A percentile compares a stretch with the other conserved stretches of the same genome.
phyloP scores from a whole-genome alignment of 306 rosid genomes.

The Cicer pinnatifidum region DNA sequence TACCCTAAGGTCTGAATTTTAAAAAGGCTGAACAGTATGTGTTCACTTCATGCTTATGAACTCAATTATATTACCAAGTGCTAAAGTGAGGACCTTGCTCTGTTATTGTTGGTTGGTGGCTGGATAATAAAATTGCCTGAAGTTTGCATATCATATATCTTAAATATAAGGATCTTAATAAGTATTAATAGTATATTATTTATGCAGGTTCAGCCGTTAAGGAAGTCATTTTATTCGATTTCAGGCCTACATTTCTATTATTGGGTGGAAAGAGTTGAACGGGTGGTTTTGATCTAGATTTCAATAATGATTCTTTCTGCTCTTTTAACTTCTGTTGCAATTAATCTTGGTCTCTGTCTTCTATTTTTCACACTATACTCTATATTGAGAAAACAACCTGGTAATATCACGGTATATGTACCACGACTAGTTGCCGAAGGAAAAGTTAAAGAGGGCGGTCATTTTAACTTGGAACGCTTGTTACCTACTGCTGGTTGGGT shows the following conservation, averaged over 20 bases:
- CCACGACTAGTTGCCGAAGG: slow-evolving; percentile 68
- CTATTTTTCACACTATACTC: slow-evolving; percentile 77
- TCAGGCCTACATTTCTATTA: slow-evolving; percentile 35
- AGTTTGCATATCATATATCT: slow-evolving; percentile 17
- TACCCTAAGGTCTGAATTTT: no score
- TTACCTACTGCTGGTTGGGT: slow-evolving; percentile 85
- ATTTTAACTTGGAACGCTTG: slow-evolving; percentile 69
- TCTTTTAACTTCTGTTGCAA: slow-evolving; percentile 78
- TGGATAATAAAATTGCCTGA: neutral
- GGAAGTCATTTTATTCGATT: slow-evolving; percentile 24
- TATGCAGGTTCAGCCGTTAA: slow-evolving; percentile 45
- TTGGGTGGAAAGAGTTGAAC: slow-evolving; percentile 31
- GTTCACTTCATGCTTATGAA: no score
- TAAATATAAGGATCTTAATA: neutral
- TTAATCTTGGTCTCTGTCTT: slow-evolving; percentile 78
- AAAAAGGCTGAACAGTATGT: no score
- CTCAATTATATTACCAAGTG: no score
- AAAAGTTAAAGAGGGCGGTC: slow-evolving; percentile 45
- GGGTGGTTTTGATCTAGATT: slow-evolving; percentile 42
- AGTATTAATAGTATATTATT: slow-evolving; percentile 17
- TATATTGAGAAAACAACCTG: slow-evolving; percentile 74
- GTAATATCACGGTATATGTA: slow-evolving; percentile 60
- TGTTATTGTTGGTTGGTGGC: slow-evolving; percentile 25
- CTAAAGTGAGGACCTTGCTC: slow-evolving; percentile 24
- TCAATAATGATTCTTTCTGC: slow-evolving; percentile 74